Conservation (phyloP, 2,329 filamentous ascomycete species). For the Escovopsis sp. region DNA sequence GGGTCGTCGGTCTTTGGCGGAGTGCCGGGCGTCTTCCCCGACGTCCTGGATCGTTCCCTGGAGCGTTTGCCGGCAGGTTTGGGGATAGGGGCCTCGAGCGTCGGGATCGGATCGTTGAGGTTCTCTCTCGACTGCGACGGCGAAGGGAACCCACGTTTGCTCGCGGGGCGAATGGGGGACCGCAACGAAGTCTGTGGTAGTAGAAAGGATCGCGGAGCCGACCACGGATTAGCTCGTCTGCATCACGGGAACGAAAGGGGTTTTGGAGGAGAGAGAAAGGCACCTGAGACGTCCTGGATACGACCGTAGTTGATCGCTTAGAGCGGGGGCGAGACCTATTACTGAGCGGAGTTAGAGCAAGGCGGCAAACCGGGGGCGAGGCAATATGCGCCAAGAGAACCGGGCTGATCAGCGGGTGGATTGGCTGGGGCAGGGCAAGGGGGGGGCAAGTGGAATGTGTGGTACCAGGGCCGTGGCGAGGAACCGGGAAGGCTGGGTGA, state of each 20-base stretch:
- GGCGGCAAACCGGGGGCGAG: not conserved
- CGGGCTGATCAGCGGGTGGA: not conserved
- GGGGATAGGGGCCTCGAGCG: too few relatives aligned
- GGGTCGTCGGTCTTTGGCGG: slow-evolving; percentile 27
- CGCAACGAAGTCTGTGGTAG: slow-evolving; percentile 15
- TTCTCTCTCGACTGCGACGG: slow-evolving; percentile 4
- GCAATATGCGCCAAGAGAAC: not conserved
- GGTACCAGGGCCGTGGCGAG: too few relatives aligned
- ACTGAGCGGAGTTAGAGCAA: slow-evolving; percentile 2
- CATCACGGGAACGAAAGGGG: too few relatives aligned
- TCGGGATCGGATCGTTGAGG: not conserved
- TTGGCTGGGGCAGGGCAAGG: too few relatives aligned
- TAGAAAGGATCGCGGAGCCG: slow-evolving; percentile 39
- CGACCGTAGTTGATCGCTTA: slow-evolving; percentile 19
- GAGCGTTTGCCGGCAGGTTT: slow-evolving; percentile 11
- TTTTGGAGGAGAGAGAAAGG: slow-evolving; percentile 53
- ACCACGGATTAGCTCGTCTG: too few relatives aligned
- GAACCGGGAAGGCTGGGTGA: too few relatives aligned
- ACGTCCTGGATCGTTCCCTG: slow-evolving; percentile 14
- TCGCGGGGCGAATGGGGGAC: slow-evolving; percentile 38
- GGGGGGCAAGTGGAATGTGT: too few relatives aligned
- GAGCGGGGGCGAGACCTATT: slow-evolving; percentile 13
- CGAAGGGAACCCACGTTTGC: slow-evolving; percentile 41
- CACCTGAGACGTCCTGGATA: slow-evolving; percentile 48
- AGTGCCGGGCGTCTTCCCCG: slow-evolving; percentile 25